phyloP scores from a whole-genome alignment of 257 asterid genomes.

The Przewalskia tangutica region DNA sequence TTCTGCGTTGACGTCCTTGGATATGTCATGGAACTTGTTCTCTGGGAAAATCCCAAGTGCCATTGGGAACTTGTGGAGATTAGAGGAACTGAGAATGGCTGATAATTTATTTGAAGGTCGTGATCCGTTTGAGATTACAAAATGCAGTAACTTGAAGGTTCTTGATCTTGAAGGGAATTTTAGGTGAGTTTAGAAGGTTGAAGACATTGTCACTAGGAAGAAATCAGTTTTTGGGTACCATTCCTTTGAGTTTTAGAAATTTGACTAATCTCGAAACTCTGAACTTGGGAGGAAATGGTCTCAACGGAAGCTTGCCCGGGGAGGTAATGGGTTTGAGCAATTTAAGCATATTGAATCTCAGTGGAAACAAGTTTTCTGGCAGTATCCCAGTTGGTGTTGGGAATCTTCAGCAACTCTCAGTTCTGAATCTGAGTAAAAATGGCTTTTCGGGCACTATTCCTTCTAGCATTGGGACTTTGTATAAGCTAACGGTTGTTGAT shows the following conservation, averaged over 20 bases:
- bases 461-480: constrained; percentile 45
- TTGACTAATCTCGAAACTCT: constrained; percentile 37
- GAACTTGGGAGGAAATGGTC: constrained; percentile 32
- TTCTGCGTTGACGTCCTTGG: constrained; percentile 33
- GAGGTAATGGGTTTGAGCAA: constrained; percentile 38
- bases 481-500: constrained; percentile 42
- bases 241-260: constrained; percentile 34
- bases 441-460: constrained; percentile 46
- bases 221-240: constrained; percentile 36
- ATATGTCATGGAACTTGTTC: constrained; percentile 48
- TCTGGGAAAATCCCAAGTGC: constrained; percentile 35
- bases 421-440: constrained; percentile 51
- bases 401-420: constrained; percentile 34
- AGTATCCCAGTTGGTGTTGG: constrained; percentile 37
- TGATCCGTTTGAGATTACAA: constrained; percentile 33
- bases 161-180: constrained; percentile 56
- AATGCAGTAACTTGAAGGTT: constrained; percentile 33
- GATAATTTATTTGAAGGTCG: constrained; percentile 41
- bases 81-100: constrained; percentile 48
- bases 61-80: constrained; percentile 33
- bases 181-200: constrained; percentile 27
- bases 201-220: constrained; percentile 38
- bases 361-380: constrained; percentile 47
- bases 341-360: constrained; percentile 41
- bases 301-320: constrained; percentile 40